A percentile compares a stretch with the other conserved stretches of the same genome.
Conservation (phyloP, 345 rosid genomes). For the Draba incana region DNA sequence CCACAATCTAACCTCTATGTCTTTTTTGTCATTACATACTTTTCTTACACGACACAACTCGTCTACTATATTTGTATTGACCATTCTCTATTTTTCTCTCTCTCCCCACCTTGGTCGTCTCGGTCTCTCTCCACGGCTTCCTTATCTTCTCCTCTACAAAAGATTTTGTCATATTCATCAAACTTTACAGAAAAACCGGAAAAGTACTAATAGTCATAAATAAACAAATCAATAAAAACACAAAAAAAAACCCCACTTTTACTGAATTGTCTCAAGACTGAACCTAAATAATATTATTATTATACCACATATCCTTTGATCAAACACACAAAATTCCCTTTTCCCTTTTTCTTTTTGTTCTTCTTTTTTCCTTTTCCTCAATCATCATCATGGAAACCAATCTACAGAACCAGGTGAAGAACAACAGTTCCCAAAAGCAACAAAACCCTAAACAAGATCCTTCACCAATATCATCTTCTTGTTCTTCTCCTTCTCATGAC, state of each 20-base stretch:
- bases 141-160: slow-evolving; percentile 40
- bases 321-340: slow-evolving; percentile 35
- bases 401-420: slow-evolving; percentile 46
- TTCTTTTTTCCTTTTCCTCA: not conserved
- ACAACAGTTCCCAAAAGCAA: slow-evolving; percentile 49
- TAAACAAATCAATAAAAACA: slow-evolving; percentile 9
- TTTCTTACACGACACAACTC: slow-evolving; percentile 32
- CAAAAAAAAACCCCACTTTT: slow-evolving; percentile 6
- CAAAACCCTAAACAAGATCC: slow-evolving; percentile 44
- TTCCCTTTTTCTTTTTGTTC: slow-evolving; percentile 15
- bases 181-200: slow-evolving; percentile 35
- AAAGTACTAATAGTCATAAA: slow-evolving; percentile 29
- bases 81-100: slow-evolving; percentile 21
- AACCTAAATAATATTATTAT: slow-evolving; percentile 34
- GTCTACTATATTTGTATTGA: slow-evolving; percentile 34
- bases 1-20: not conserved
- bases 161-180: slow-evolving; percentile 39
- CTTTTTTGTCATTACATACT: slow-evolving; percentile 28
- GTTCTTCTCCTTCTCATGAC: slow-evolving; percentile 92
- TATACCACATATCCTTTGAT: slow-evolving; percentile 37
- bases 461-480: slow-evolving; percentile 59
- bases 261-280: slow-evolving; percentile 13
- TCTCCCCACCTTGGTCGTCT: slow-evolving; percentile 16
- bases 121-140: slow-evolving; percentile 42
- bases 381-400: slow-evolving; percentile 57